Evolutionary conservation across 495 filamentous ascomycete genomes (phyloP), one percentile per base, ranked within the genome.

Genomic region (Hypoxylon fragiforme): DNA sequence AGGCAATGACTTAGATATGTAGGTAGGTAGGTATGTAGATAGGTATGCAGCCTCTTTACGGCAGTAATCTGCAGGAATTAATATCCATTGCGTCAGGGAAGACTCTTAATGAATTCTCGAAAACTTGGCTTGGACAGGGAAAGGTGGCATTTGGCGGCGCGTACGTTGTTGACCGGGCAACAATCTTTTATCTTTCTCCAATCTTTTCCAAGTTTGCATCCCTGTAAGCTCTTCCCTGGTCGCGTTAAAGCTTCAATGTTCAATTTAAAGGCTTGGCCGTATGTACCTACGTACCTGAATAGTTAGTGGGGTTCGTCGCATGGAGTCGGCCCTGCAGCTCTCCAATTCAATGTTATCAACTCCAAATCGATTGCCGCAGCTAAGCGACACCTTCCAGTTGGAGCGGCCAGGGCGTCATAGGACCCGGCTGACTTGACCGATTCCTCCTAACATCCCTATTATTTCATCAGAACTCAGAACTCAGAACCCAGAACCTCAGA

Each of bases 151-250:
- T n/a, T n/a, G n/a, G n/a, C n/a, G n/a, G n/a, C n/a, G n/a, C n/a
- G n/a, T n/a, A n/a, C n/a, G n/a, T n/a, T n/a, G 73, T 75, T 74
- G 71, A 51, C 70, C 30, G 56, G 71, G 65, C 70, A 76, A 76
- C 73, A 50, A 59, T 63, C 58, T 13, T 18, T 44, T 12, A 13
- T 4, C 9, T 9, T 28, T 28, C 31, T 8, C 3, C 12, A 7
- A 7, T 34, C 31, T 8, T 8, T 37, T 52, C 42, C 58, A 36
- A 56, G 38, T 55, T 40, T 43, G 16, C 21, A 51, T 57, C 52
- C 55, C 22, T 44, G 55, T 20, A 39, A 52, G 19, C 22, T 20
- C 7, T 32, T 24, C n/a, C n/a, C n/a, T n/a, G n/a, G n/a, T n/a
- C n/a, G n/a, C n/a, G n/a, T 34, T 18, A 41, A n/a, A 13, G 12